phyloP scores from a whole-genome alignment of 176 grass and related monocot genomes.

The Aegilops tauschii region DNA sequence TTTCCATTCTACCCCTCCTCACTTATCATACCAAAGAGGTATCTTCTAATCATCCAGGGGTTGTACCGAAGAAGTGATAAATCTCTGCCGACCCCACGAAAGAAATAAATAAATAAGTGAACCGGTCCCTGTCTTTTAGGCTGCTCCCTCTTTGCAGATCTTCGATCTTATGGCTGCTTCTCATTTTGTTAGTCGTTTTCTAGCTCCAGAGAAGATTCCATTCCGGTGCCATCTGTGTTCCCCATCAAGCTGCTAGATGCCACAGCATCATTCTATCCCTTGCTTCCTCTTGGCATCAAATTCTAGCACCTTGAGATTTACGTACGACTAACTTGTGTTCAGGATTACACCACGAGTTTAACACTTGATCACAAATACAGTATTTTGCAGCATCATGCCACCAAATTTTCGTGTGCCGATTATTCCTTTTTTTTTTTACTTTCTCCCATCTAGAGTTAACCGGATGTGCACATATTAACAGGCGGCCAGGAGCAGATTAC shows the following conservation, averaged over 20 bases:
- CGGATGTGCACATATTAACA: neutral
- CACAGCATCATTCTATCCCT: constrained; percentile 30
- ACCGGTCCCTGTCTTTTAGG: neutral
- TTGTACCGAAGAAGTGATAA: too few relatives aligned
- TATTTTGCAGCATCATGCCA: neutral
- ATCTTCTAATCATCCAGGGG: too few relatives aligned
- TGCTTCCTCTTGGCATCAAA: neutral
- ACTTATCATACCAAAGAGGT: too few relatives aligned
- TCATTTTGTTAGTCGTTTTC: constrained; percentile 11
- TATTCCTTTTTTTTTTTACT: neutral
- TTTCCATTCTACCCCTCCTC: too few relatives aligned
- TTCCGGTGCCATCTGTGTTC: constrained; percentile 15
- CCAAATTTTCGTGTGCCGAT: neutral
- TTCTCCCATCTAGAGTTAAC: neutral
- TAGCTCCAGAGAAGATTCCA: constrained; percentile 28
- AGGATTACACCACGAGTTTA: constrained; percentile 5
- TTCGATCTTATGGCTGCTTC: neutral
- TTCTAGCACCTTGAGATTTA: neutral
- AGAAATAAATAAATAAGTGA: neutral
- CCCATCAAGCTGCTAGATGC: constrained; percentile 27
- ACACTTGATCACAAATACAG: neutral
- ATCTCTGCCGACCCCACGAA: neutral
- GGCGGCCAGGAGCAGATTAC: neutral
- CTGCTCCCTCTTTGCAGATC: neutral
- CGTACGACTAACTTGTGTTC: constrained; percentile 5